Evolutionary conservation across 2,329 filamentous ascomycete species (phyloP), one percentile per base, ranked within the genome.

Genomic region (Trichoderma gracile): DNA sequence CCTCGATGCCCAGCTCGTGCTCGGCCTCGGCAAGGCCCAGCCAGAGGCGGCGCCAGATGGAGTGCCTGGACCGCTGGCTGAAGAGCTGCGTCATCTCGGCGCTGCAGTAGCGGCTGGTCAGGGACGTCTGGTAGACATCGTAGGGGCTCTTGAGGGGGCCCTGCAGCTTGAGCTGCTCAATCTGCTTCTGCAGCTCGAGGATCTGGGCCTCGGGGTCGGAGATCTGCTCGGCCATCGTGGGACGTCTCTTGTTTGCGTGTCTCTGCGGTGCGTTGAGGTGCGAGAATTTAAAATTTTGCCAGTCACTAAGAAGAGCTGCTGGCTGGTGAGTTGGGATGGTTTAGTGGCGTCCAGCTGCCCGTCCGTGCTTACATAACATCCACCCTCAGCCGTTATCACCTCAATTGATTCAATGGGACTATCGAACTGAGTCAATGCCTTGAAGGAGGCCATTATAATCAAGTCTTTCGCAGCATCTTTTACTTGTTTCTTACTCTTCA

Each of bases 31-130:
- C 93, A 12, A 97, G 89, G 78, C 84, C 88, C 50, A 94, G 80
- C 93, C 93, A 97, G 19, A 97, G 86, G 75, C 91, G 84, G 68
- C 93, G 87, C 92, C 92, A 96, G 63, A 87, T 92, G 47, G 86
- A 88, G 76, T 88, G 87, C 33, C 92, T 84, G 61, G 86, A 89
- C 49, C 92, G 86, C 65, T 89, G 86, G 70, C 88, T 89, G 82
- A 97, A 97, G 67, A 97, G 86, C 68, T 84, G 83, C 71, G 88
- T 84, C 90, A 95, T 93, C 78, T 90, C 89, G 68, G 77, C 74
- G 70, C 84, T 90, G 78, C 87, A 88, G 81, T 95, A 95, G 71
- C 92, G 86, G 70, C 82, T 83, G 69, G 85, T 87, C 70, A 93
- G 80, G 40, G 89, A 85, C 49, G 89, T 92, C 78, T 89, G 83